These are phyloP conservation scores for Knoxia roxburghii DNA, from an alignment of 257 asterid species.

Conservation along the genomic window DNA sequence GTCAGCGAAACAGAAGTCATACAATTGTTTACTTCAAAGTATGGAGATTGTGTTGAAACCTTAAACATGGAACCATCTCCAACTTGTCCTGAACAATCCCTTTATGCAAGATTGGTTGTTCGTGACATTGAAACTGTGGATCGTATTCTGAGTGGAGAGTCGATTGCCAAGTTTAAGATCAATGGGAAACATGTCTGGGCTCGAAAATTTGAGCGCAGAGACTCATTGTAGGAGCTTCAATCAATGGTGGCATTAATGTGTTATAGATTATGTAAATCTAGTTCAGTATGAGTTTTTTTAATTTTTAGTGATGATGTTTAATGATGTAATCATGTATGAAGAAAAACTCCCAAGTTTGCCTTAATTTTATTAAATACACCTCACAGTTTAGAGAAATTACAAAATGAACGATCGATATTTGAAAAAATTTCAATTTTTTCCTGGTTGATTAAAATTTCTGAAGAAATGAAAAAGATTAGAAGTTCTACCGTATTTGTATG, in stretches of 20 bases:
- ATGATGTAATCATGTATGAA: not conserved
- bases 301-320: no score
- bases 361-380: no score
- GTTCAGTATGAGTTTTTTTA: no score
- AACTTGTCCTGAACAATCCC: not conserved
- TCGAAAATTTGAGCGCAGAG: constrained; percentile 17
- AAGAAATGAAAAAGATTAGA: no score
- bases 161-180: constrained; percentile 16
- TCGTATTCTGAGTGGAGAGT: constrained; percentile 1
- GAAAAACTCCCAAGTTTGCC: no score
- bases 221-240: not conserved
- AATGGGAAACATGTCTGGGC: constrained; percentile 24
- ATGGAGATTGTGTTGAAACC: constrained; percentile 20
- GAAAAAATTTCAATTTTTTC: no score
- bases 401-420: no score
- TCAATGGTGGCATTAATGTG: no score
- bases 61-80: not conserved
- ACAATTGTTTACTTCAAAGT: constrained; percentile 6
- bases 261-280: no score
- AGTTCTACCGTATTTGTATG: no score
- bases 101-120: constrained; percentile 22
- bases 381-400: no score
- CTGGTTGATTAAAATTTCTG: no score
- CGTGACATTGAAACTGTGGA: constrained; percentile 12
- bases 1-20: constrained; percentile 19